Evolutionary conservation across 345 rosid genomes (phyloP).

Genomic region (Abelmoschus esculentus): DNA sequence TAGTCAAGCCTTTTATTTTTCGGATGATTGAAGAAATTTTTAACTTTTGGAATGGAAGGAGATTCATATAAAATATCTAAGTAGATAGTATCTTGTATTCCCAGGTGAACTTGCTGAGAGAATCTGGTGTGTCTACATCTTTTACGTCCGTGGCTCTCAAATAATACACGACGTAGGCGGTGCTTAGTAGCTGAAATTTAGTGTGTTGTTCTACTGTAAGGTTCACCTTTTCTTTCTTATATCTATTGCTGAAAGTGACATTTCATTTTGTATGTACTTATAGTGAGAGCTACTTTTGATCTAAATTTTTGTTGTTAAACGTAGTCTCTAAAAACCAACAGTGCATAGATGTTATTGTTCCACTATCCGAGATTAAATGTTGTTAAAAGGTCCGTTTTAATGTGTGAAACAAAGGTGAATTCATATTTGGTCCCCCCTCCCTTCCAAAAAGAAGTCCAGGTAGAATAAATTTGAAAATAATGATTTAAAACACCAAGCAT

Average conservation of each 20-base stretch:
- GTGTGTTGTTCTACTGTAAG: not conserved
- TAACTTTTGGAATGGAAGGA: not conserved
- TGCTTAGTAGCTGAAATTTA: slow-evolving; percentile 11
- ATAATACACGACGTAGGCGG: slow-evolving; percentile 12
- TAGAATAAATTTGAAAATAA: not conserved
- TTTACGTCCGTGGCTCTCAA: slow-evolving; percentile 34
- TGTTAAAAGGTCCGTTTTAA: not conserved
- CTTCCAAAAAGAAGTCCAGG: no score
- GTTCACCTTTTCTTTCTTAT: not conserved
- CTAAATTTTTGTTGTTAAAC: no score
- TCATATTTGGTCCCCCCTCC: no score
- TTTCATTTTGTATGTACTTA: not conserved
- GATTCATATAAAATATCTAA: not conserved
- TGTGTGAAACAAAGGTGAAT: no score
- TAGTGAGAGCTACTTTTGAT: no score
- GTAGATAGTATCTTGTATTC: slow-evolving; percentile 11
- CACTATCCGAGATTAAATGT: not conserved
- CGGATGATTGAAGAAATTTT: not conserved
- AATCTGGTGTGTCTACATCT: slow-evolving; percentile 63
- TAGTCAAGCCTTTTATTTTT: not conserved
- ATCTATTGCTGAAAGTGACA: not conserved
- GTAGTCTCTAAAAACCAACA: not conserved
- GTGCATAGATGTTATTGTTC: not conserved
- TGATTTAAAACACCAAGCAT: not conserved
- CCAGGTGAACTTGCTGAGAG: slow-evolving; percentile 74